phyloP scores from a whole-genome alignment of 2,329 filamentous ascomycete species.

The Lecanosticta acicola region DNA sequence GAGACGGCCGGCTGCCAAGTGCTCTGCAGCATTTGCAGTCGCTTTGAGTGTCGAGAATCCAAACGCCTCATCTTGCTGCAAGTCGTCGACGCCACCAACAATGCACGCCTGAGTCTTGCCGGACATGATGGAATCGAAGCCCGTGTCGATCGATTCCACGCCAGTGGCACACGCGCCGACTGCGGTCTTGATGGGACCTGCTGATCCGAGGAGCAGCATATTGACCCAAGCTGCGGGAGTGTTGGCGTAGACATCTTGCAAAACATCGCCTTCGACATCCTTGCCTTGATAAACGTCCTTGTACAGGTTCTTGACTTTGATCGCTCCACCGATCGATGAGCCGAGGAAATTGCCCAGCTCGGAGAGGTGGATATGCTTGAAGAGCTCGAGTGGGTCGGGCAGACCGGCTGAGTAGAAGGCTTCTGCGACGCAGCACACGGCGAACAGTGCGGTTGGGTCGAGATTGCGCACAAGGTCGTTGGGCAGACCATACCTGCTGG shows the following conservation, averaged over 20 bases:
- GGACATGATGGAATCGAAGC: background rate
- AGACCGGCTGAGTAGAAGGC: background rate
- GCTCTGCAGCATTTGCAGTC: background rate
- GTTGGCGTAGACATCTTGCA: background rate
- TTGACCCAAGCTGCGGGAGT: background rate
- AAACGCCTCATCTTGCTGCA: background rate
- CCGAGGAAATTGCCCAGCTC: background rate
- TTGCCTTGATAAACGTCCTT: background rate
- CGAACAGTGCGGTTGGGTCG: background rate
- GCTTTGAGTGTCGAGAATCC: background rate
- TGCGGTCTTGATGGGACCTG: background rate
- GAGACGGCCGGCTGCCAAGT: background rate
- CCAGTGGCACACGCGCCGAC: background rate
- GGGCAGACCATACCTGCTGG: background rate
- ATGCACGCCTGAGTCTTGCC: background rate
- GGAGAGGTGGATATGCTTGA: background rate
- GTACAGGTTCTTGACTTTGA: background rate
- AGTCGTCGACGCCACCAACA: background rate
- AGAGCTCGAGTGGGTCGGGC: background rate
- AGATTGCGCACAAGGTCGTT: background rate
- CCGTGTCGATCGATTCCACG: background rate
- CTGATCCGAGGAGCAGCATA: background rate
- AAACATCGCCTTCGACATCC: background rate
- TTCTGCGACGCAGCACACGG: background rate
- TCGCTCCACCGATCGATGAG: background rate